Base-by-base conservation (phyloP, 306 rosid genomes). In the Gleditsia sinensis region DNA sequence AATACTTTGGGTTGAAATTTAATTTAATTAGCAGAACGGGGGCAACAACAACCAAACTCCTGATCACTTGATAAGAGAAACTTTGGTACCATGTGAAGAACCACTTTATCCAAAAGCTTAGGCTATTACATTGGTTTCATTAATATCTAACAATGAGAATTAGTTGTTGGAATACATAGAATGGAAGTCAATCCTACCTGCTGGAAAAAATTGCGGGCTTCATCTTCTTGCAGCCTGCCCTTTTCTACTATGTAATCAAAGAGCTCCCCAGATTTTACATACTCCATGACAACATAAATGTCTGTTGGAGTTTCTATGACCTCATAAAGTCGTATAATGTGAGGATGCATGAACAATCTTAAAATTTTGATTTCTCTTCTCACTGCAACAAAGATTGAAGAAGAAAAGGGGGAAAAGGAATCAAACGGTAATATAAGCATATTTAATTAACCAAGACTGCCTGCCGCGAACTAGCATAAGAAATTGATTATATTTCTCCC, bases 161-260 rank as follows among this genome's bases (percentile, higher is more conserved):
- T 28, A 50, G 46, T 57, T 73, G 12, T 34, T 53, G 27, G 71
- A 64, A 78, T 9, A 13, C 51, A 46, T 45, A 43, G 71, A 56
- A 71, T 49, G 66, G 57, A 9, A 58, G 23, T 54, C 63, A 54
- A 69, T 50, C 72, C 32, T 55, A 92, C 99, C 97, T 94, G 98
- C 86, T 94, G 98, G 76, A 94, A 94, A 65, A 94, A 86, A 62
- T 84, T 88, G 32, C 98, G 98, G 45, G 93, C 98, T 83, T 94
- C 98, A 69, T 91, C 95, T 80, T 94, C 98, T 72, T 91, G 94
- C 86, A 94, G 69, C 89, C 98, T 85, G 71, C 96, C 97, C 83
- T 87, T 94, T 84, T 89, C 94, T 34, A 87, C 97, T 57, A 94
- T 86, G 80, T 94, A 91, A 83, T 94, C 97, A 56, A 91, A 94